Base-by-base conservation (phyloP, 441 rosid genomes). In the Pelargonium myrrhifolium region DNA sequence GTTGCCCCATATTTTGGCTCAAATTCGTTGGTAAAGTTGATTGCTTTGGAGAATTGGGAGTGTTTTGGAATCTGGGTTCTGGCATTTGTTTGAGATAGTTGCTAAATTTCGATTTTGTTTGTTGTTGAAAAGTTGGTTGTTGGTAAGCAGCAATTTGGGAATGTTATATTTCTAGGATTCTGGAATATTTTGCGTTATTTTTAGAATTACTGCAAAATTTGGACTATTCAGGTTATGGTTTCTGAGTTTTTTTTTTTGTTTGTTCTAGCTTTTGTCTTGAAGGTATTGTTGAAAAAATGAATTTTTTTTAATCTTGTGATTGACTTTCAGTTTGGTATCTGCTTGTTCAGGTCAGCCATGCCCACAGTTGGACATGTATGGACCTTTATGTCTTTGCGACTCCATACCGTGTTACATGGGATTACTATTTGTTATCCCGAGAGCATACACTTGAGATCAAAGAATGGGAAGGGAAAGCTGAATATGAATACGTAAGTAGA, bases 361-460 rank as follows among this genome's bases (percentile, higher is more conserved):
- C 97, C 65, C 99, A 91, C 77, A 91, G 97, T 71, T 94, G 96
- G 97, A 89, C 99, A 0, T 94, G 99, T 63, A 84, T 91, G 94
- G 99, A 91, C 83, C 77, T 94, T 67, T 94, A 94, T 79, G 85
- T 94, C 51, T 94, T 94, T 79, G 96, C 90, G 11, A 91, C 97
- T 65, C 99, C 99, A 45, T 89, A 91, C 62, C 96, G 91, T 1
- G 96, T 89, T 40, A 89, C 99, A 3, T 94, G 99, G 99, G 96
- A 91, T 79, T 94, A 91, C 82, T 89, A 91, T 75, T 82, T 89
- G 67, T 11, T 78, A 22, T 87, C 99, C 17, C 88, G 94, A 28
- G 97, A 91, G 79, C 99, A 94, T 74, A 88, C 92, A 2, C 72
- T 91, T 58, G 87, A 94, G 51, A 77, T 93, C 74, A 68, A 77